Base-by-base conservation (phyloP, 306 rosid genomes). In the Fragaria nilgerrensis region DNA sequence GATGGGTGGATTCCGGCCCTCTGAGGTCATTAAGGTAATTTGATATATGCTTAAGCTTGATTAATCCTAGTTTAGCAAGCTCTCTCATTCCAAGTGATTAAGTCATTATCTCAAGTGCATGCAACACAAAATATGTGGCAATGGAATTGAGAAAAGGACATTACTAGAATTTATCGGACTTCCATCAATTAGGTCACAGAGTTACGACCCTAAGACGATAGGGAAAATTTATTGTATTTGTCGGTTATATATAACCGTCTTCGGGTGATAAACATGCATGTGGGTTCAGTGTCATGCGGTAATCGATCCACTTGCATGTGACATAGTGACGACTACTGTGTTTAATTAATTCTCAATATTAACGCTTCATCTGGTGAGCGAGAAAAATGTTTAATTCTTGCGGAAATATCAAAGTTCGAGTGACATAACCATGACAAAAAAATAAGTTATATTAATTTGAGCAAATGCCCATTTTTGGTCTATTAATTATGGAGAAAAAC, bases 1-100 rank as follows among this genome's bases (percentile, higher is more conserved):
- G 99, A 92, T 95, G 39, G 99, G 98, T 52, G 99, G 93, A 43
- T 90, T 86, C 81, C 84, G 89, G 74, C 97, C 99, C 11, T 95
- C 99, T 39, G 96, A 92, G 64, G 84, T 95, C 92, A 91, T 95
- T 72, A 95, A 95, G 97, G 99, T 95, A 78, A 52, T 65, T 5
- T 10, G 41, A 62, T 14, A 62, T 29, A 27, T 70, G 23, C 34
- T 70, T 25, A 47, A 37, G 48, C 47, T 65, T 66, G 43, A 34
- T 64, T 66, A 66, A 63, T 43, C 68, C 43, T 63, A 66, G 29
- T 32, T 34, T 64, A 32, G 15, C 43, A 20, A 16, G 10, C 69
- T 64, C 20, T 15, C 2, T 34, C 22, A 43, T 37, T 22, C 68
- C 37, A 66, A 66, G 70, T 20, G 3, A 36, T 17, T 36, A 10